These are phyloP conservation scores for Macrocybe gigantea DNA, from an alignment of 768 basidiomycete species.

Conservation along the genomic window DNA sequence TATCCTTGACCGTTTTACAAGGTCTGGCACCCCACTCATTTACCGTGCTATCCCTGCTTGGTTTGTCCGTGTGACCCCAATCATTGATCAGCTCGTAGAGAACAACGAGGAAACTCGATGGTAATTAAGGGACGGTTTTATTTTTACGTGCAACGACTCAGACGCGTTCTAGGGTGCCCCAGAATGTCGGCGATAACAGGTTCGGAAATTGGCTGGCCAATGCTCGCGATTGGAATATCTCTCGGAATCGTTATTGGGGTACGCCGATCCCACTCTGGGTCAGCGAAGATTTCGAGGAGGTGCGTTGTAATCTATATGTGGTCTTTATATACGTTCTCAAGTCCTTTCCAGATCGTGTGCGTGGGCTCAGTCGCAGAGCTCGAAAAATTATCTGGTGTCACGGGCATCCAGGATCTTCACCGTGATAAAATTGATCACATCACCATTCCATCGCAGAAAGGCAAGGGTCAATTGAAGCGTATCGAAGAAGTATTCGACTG, in stretches of 20 bases:
- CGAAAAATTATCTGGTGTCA: constrained; percentile 78
- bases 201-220: constrained; percentile 98
- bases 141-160: neutral
- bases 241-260: constrained; percentile 99
- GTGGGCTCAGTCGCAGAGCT: constrained; percentile 87
- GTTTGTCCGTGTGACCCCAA: constrained; percentile 87
- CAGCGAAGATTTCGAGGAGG: constrained; percentile 90
- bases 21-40: constrained; percentile 91
- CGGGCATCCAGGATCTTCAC: constrained; percentile 85
- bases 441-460: constrained; percentile 88
- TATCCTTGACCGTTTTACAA: constrained; percentile 20
- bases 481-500: constrained; percentile 99
- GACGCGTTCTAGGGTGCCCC: constrained; percentile 71
- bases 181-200: constrained; percentile 81
- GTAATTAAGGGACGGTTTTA: constrained; percentile 30
- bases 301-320: constrained; percentile 16
- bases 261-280: constrained; percentile 97
- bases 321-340: neutral
- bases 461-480: constrained; percentile 80
- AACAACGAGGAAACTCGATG: constrained; percentile 92
- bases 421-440: constrained; percentile 94
- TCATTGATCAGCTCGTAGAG: constrained; percentile 79
- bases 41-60: constrained; percentile 95
- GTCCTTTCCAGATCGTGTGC: constrained; percentile 58
- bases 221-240: constrained; percentile 99